These are phyloP conservation scores for Erysimum cheiri DNA, from an alignment of 441 rosid genomes.

Conservation along the genomic window DNA sequence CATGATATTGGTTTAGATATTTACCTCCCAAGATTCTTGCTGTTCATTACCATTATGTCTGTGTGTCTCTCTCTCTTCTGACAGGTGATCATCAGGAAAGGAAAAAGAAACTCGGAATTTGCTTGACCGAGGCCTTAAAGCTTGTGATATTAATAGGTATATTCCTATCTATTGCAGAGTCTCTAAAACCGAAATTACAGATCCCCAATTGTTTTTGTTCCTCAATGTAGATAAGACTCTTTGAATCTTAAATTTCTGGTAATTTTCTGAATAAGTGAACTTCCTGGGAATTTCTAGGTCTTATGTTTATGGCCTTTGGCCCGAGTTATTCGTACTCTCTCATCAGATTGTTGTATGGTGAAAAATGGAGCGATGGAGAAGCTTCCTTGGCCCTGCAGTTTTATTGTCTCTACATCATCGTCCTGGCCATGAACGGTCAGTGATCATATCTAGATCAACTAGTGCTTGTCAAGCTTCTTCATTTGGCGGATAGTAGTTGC, in stretches of 20 bases:
- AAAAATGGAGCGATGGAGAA: slow-evolving; percentile 98
- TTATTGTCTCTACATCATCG: slow-evolving; percentile 81
- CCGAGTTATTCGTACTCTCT: slow-evolving; percentile 95
- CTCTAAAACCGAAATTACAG: not conserved
- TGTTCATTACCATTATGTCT: not conserved
- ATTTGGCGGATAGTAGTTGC: not conserved
- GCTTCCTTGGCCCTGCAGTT: slow-evolving; percentile 77
- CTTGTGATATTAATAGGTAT: slow-evolving; percentile 85
- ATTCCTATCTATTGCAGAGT: slow-evolving; percentile 12
- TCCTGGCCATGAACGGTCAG: slow-evolving; percentile 93
- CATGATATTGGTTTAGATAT: not conserved
- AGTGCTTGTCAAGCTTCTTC: slow-evolving; percentile 19
- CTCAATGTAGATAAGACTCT: slow-evolving; percentile 7
- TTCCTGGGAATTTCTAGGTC: slow-evolving; percentile 57
- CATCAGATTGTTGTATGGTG: slow-evolving; percentile 83
- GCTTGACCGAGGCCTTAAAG: slow-evolving; percentile 87
- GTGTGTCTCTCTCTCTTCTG: slow-evolving; percentile 35
- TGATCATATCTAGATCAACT: slow-evolving; percentile 27
- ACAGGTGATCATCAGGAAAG: slow-evolving; percentile 64
- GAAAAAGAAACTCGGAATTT: slow-evolving; percentile 61
- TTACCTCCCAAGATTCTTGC: slow-evolving; percentile 9
- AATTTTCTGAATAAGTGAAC: not conserved
- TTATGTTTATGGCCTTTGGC: slow-evolving; percentile 89
- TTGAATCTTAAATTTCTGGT: not conserved
- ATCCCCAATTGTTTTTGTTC: slow-evolving; percentile 6